Percentiles rank a stretch among this genome's conserved stretches.
phyloP scores from a whole-genome alignment of 2,329 filamentous ascomycete genomes.

The Pseudogymnoascus sp. region DNA sequence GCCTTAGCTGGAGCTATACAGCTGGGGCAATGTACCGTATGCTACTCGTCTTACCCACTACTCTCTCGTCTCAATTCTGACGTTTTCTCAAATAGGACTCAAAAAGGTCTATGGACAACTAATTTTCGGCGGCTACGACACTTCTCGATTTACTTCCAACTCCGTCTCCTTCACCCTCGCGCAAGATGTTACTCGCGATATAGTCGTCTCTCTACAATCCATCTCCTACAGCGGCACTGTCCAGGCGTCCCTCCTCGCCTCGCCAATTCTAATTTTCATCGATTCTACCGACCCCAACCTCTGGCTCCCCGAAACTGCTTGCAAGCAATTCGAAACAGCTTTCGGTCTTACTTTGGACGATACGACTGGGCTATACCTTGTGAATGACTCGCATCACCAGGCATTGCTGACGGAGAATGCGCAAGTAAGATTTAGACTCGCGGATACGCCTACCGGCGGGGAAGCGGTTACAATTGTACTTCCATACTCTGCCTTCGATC shows the following conservation, averaged over 20 bases:
- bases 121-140: conserved; percentile 38
- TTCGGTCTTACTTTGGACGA: conserved; percentile 31
- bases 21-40: conserved; percentile 37
- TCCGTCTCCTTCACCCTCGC: conserved; percentile 35
- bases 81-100: conserved; percentile 13
- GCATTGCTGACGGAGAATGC: conserved; percentile 26
- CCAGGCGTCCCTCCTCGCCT: conserved; percentile 30
- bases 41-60: conserved; percentile 12
- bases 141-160: conserved; percentile 36
- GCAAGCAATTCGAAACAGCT: conserved; percentile 29
- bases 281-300: conserved; percentile 33
- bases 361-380: conserved; percentile 27
- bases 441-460: conserved; percentile 20
- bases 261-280: conserved; percentile 29
- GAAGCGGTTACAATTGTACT: conserved; percentile 28
- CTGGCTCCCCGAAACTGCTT: conserved; percentile 31
- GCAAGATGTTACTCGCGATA: conserved; percentile 31
- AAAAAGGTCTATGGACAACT: conserved; percentile 34
- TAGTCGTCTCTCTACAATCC: conserved; percentile 36
- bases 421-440: conserved; percentile 28
- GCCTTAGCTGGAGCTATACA: conserved; percentile 39
- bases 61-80: not conserved
- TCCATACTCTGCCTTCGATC: conserved; percentile 31
- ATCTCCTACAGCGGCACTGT: conserved; percentile 34
- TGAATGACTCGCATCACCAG: conserved; percentile 26